Evolutionary conservation across 805 yeast species (phyloP).

Genomic region (Spathaspora arborariae): DNA sequence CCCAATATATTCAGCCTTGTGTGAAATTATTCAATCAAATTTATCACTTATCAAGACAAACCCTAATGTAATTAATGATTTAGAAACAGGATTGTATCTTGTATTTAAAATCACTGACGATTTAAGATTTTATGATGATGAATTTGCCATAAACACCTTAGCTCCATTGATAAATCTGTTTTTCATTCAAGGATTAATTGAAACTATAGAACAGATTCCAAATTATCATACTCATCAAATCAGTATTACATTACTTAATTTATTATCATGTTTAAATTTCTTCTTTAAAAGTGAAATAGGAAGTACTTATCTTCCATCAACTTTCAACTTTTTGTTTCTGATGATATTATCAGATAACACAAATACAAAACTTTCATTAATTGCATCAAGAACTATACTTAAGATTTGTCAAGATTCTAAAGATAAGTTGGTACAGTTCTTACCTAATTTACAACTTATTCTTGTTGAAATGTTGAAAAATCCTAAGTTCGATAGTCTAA

Average conservation of each 20-base stretch:
- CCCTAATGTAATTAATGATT: neutral
- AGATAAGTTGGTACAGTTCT: conserved; percentile 31
- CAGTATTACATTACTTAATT: conserved; percentile 21
- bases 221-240: conserved; percentile 6
- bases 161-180: conserved; percentile 22
- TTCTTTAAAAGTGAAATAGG: conserved; percentile 52
- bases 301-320: conserved; percentile 39
- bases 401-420: conserved; percentile 56
- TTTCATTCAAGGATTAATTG: conserved; percentile 21
- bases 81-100: conserved; percentile 40
- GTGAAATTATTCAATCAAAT: conserved; percentile 4
- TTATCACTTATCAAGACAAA: neutral
- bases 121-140: conserved; percentile 38
- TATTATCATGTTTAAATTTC: conserved; percentile 57
- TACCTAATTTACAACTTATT: conserved; percentile 48
- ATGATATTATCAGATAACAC: conserved; percentile 22
- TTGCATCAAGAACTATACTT: conserved; percentile 50
- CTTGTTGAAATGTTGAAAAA: conserved; percentile 45
- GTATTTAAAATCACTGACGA: conserved; percentile 55
- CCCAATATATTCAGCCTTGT: conserved; percentile 33
- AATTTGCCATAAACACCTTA: conserved; percentile 13
- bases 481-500: conserved; percentile 36
- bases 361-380: conserved; percentile 21
- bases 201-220: conserved; percentile 11
- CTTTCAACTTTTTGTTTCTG: conserved; percentile 54